Evolutionary conservation across 2,329 filamentous ascomycete species (phyloP), one percentile per base, ranked within the genome.

Genomic region (Aspergillus ustus): DNA sequence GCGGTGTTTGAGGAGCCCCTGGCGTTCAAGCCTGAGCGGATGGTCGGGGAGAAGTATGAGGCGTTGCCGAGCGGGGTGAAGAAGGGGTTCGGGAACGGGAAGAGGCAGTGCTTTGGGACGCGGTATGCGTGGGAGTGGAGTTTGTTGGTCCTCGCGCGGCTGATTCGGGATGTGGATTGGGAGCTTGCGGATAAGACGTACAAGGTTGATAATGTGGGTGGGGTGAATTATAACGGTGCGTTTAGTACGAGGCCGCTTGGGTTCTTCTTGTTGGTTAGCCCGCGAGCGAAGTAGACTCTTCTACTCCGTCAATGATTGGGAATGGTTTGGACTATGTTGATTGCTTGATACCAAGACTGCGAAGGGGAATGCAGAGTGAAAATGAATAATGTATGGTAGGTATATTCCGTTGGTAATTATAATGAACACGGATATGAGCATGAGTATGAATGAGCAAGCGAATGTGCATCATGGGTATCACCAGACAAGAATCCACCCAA

Each of bases 91-190:
- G 91, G 91, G 0, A 90, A 91, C 61, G 91, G 90, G 2, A 82
- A 85, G 63, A 80, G 91, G 52, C 85, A 80, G 1, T 94, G 91
- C 66, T 92, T 92, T 60, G 91, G 91, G 1, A 80, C 87, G 7
- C 81, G 84, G 0, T 93, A 92, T 73, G 90, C 91, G 1, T 90
- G 87, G 87, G 89, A 93, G 70, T 91, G 93, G 77, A 83, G 85
- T 1, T 72, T 90, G 9, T 76, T 91, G 6, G 82, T 83, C 7
- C 79, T 89, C 64, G 84, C 87, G 0, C 82, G 87, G 65, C 75
- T 92, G 7, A 78, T 93, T 59, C 89, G 91, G 68, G 90, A 89
- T 65, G 90, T 92, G 74, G 84, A 91, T 65, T 85, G 93, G 59
- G 80, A 81, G 54, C 71, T 88, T 50, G 85, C 84, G 48, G 85